Conservation (phyloP, 306 rosid genomes). For the Cicer arietinum region DNA sequence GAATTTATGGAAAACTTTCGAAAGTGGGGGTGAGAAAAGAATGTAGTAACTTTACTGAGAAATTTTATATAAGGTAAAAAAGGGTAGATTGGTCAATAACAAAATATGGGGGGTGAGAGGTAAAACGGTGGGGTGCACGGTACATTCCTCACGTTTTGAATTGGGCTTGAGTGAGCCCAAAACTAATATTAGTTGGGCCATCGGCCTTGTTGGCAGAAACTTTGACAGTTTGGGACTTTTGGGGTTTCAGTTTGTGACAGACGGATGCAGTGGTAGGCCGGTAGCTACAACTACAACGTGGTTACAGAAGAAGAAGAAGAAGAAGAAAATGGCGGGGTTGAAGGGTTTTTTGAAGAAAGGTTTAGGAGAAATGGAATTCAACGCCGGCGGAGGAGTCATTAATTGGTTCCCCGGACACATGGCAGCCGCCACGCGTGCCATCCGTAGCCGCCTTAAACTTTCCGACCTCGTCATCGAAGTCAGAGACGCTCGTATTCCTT, state of each 20-base stretch:
- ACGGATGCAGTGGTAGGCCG: neutral
- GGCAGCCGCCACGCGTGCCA: constrained; percentile 90
- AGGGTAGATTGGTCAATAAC: too few relatives aligned
- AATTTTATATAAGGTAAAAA: too few relatives aligned
- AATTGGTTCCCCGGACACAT: constrained; percentile 98
- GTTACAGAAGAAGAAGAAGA: neutral
- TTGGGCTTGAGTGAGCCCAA: too few relatives aligned
- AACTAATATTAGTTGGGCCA: neutral
- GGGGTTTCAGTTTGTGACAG: neutral
- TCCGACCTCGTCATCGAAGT: constrained; percentile 89
- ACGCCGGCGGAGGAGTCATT: constrained; percentile 70
- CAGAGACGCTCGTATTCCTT: constrained; percentile 82
- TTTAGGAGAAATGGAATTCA: constrained; percentile 81
- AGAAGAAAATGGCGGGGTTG: constrained; percentile 49
- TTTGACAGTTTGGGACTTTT: neutral
- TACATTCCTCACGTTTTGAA: too few relatives aligned
- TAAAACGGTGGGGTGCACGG: too few relatives aligned
- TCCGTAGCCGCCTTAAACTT: constrained; percentile 72
- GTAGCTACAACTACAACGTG: neutral
- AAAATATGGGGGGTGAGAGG: too few relatives aligned
- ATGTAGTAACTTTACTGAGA: too few relatives aligned
- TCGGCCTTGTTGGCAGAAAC: neutral
- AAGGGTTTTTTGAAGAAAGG: constrained; percentile 67
- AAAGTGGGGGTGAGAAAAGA: too few relatives aligned
- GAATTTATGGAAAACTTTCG: too few relatives aligned